A percentile compares a stretch with the other conserved stretches of the same genome.
phyloP scores from a whole-genome alignment of 108 stramenopile species.

The Fistulifera pelliculosa region DNA sequence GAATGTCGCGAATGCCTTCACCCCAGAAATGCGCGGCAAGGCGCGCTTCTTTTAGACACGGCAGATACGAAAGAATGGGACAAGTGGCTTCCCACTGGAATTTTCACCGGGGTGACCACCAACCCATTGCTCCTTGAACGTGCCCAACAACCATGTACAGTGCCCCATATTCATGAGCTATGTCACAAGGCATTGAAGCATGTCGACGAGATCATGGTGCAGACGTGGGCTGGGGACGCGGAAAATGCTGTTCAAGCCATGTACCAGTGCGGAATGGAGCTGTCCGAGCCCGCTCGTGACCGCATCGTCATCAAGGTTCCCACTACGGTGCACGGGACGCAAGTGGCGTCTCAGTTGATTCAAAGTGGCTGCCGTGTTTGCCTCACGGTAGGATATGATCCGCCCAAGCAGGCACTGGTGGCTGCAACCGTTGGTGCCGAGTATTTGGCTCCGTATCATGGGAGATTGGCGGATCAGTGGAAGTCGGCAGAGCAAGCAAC shows the following conservation, averaged over 20 bases:
- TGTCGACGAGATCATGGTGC: constrained; percentile 65
- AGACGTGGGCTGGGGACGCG: constrained; percentile 51
- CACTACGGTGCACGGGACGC: constrained; percentile 34
- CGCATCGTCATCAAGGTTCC: constrained; percentile 65
- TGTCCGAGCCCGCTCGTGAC: constrained; percentile 31
- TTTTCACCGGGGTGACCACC: constrained; percentile 64
- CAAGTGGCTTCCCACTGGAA: constrained; percentile 37
- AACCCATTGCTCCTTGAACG: constrained; percentile 55
- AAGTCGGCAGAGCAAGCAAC: neutral
- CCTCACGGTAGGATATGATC: constrained; percentile 55
- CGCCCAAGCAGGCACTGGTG: constrained; percentile 45
- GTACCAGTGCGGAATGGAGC: constrained; percentile 43
- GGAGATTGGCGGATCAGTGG: constrained; percentile 40
- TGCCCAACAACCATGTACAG: constrained; percentile 40
- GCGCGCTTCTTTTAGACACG: constrained; percentile 60
- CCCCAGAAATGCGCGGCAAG: constrained; percentile 22
- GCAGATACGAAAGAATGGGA: constrained; percentile 46
- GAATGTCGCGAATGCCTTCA: neutral
- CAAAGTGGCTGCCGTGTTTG: constrained; percentile 44
- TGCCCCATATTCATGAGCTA: constrained; percentile 34
- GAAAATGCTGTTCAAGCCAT: constrained; percentile 20
- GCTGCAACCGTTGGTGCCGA: constrained; percentile 52
- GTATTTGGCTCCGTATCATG: constrained; percentile 39
- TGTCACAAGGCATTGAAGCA: constrained; percentile 22
- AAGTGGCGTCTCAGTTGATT: constrained; percentile 47